Conservation (phyloP, 179 eudicot genomes). For the Monotropa hypopitys region DNA sequence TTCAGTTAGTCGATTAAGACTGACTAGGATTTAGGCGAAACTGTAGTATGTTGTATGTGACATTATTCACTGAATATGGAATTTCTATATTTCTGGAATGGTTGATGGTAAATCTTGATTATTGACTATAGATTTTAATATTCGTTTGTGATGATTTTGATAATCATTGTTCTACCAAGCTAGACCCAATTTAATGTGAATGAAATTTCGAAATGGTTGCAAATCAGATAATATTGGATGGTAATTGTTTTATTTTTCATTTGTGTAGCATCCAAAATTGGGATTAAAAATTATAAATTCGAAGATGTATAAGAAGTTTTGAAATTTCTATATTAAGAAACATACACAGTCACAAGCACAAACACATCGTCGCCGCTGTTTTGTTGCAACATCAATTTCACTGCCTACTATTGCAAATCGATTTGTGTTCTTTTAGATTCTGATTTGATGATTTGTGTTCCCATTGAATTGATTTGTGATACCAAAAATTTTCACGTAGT, state of each 20-base stretch:
- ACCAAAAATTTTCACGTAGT: too few species aligned
- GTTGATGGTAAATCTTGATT: neutral
- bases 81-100: neutral
- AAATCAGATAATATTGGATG: neutral
- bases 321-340: neutral
- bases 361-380: too few species aligned
- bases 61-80: neutral
- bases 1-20: neutral
- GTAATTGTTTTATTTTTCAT: neutral
- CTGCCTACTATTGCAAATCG: too few species aligned
- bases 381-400: too few species aligned
- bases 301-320: neutral
- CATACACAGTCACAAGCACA: too few species aligned
- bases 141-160: neutral
- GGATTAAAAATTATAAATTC: neutral
- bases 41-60: neutral
- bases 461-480: too few species aligned
- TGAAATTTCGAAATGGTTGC: neutral
- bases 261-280: too few species aligned
- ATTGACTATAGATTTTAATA: neutral
- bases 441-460: too few species aligned
- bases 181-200: neutral
- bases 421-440: too few species aligned
- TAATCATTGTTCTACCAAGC: neutral
- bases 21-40: neutral